These are phyloP conservation scores for Takashimella tepidaria DNA, from an alignment of 1,284 basidiomycete species.

Conservation along the genomic window DNA sequence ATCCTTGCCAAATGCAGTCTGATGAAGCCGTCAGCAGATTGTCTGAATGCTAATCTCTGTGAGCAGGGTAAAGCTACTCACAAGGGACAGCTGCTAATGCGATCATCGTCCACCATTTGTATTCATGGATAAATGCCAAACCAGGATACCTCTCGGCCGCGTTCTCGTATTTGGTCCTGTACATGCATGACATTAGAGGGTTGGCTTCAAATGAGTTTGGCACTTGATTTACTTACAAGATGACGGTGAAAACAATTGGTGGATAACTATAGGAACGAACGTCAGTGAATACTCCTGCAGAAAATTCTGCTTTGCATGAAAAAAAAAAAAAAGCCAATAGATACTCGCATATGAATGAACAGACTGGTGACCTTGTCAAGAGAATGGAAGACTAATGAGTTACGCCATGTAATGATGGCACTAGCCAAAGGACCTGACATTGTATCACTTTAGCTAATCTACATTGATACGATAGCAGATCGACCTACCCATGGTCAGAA, in stretches of 20 bases:
- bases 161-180: conserved; percentile 11
- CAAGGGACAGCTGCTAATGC: conserved; percentile 42
- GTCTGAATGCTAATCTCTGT: too few relatives aligned
- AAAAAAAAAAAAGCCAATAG: background rate
- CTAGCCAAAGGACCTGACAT: conserved; percentile 68
- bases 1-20: conserved; percentile 81
- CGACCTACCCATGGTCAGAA: conserved; percentile 64
- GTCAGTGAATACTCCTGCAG: too few relatives aligned
- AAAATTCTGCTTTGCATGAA: background rate
- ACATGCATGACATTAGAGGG: too few relatives aligned
- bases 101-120: conserved; percentile 46
- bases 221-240: conserved; percentile 56
- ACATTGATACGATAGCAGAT: background rate
- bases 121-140: conserved; percentile 51
- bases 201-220: conserved; percentile 3
- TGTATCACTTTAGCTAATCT: too few relatives aligned
- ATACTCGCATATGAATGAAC: conserved; percentile 75
- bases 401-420: conserved; percentile 93
- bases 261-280: conserved; percentile 52
- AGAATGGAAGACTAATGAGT: conserved; percentile 91
- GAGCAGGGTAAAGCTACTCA: conserved; percentile 17
- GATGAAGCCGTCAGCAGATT: background rate
- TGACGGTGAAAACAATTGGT: conserved; percentile 78
- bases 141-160: conserved; percentile 71
- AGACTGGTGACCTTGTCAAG: conserved; percentile 86